A percentile compares a stretch with the other conserved stretches of the same genome.
These are phyloP conservation scores for Coemansia sp. DNA, from an alignment of 192 early-diverging fungal species.

Conservation along the genomic window DNA sequence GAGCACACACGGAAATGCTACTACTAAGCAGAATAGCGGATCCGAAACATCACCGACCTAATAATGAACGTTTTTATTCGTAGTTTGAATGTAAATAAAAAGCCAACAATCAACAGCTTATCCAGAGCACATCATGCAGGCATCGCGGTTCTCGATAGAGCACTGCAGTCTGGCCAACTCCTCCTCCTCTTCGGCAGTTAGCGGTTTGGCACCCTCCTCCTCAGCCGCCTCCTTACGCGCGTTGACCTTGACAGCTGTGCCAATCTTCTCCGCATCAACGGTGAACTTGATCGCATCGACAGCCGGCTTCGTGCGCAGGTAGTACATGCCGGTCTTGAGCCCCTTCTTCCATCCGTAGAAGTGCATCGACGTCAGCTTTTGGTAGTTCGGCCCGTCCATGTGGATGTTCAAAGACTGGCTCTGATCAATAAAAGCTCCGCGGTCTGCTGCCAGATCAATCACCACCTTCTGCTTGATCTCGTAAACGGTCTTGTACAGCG, in stretches of 20 bases:
- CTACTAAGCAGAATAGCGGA: too few species aligned
- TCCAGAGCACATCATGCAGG: constrained; percentile 86
- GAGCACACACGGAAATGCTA: too few species aligned
- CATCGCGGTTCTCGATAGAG: constrained; percentile 90
- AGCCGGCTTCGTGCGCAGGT: constrained; percentile 92
- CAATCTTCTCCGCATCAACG: constrained; percentile 74
- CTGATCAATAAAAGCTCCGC: constrained; percentile 97
- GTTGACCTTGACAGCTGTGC: constrained; percentile 38
- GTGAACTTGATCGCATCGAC: constrained; percentile 98
- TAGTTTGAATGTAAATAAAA: constrained; percentile 4
- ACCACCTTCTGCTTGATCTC: constrained; percentile 89
- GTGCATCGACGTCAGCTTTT: constrained; percentile 95
- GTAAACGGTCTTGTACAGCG: constrained; percentile 97
- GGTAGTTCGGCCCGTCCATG: constrained; percentile 90
- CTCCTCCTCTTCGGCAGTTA: constrained; percentile 55
- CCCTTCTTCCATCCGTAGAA: constrained; percentile 98
- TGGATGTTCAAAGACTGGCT: constrained; percentile 95
- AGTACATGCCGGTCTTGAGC: constrained; percentile 99
- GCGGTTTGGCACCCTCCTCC: constrained; percentile 17
- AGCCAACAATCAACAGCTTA: constrained; percentile 29
- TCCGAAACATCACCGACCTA: too few species aligned
- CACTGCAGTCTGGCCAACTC: constrained; percentile 75
- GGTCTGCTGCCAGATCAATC: constrained; percentile 96
- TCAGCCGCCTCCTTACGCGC: constrained; percentile 23
- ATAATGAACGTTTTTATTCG: too few species aligned